These are phyloP conservation scores for Exophiala phaeomuriformis DNA, from an alignment of 2,329 filamentous ascomycete genomes.

Conservation along the genomic window DNA sequence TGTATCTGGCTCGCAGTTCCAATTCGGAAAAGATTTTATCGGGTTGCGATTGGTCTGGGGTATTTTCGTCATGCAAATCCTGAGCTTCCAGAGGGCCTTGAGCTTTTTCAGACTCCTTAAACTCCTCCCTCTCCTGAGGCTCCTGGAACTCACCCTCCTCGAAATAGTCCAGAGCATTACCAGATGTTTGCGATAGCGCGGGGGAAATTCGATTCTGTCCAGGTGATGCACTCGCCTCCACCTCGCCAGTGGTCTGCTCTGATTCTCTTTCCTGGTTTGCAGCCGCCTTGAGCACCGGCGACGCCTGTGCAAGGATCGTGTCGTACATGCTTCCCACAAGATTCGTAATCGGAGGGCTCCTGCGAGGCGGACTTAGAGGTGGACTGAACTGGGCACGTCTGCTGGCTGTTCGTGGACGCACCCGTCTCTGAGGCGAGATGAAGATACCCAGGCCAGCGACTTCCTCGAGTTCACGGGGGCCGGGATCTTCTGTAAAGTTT, in stretches of 20 bases:
- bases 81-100: neutral
- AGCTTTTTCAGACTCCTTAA: neutral
- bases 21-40: too few species aligned
- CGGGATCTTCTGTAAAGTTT: neutral
- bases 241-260: neutral
- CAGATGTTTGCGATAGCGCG: too few species aligned
- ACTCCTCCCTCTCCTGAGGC: too few species aligned
- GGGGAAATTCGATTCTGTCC: too few species aligned
- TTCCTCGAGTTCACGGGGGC: neutral
- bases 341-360: neutral
- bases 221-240: neutral
- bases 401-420: neutral
- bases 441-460: neutral
- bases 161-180: too few species aligned
- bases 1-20: neutral
- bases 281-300: neutral
- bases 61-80: neutral
- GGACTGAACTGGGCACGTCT: neutral
- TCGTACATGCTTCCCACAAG: neutral
- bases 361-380: neutral
- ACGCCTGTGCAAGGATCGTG: neutral
- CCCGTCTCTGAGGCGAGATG: conserved; percentile 3
- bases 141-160: too few species aligned
- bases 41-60: too few species aligned
- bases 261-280: neutral